phyloP scores from a whole-genome alignment of 1,284 basidiomycete genomes.

The Puccinia horiana region DNA sequence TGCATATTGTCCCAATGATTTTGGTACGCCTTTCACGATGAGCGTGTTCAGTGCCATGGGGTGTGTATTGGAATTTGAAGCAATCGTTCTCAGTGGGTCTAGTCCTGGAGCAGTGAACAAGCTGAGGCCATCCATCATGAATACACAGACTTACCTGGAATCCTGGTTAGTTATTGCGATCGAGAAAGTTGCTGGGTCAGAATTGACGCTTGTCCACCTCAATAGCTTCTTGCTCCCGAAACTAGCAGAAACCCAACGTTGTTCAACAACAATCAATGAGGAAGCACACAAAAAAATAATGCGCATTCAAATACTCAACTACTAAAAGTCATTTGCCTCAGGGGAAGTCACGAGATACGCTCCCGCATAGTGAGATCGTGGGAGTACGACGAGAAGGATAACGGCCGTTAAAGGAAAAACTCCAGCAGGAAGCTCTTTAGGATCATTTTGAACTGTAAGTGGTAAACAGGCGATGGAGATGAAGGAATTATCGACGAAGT shows the following conservation, averaged over 20 bases:
- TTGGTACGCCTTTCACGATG: not conserved
- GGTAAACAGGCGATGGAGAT: not conserved
- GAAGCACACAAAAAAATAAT: not conserved
- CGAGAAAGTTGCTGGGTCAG: conserved; percentile 17
- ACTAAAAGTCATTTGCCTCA: conserved; percentile 28
- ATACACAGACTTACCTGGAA: conserved; percentile 7
- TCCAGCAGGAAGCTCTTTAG: not conserved
- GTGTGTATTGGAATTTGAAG: conserved; percentile 19
- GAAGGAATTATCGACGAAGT: not conserved
- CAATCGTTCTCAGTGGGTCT: not conserved
- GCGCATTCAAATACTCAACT: conserved; percentile 16
- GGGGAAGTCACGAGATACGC: conserved; percentile 24
- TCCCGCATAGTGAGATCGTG: not conserved
- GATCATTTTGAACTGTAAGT: not conserved
- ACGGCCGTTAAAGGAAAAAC: not conserved
- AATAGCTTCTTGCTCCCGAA: conserved; percentile 8
- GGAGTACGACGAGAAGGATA: conserved; percentile 1
- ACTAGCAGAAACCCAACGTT: not conserved
- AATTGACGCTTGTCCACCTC: conserved; percentile 25
- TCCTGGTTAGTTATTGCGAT: conserved; percentile 29
- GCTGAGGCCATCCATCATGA: not conserved
- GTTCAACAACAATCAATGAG: not conserved
- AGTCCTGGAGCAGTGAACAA: not conserved
- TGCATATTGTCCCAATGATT: not conserved
- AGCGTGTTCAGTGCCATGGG: conserved; percentile 19